A percentile compares a stretch with the other conserved stretches of the same genome.
These are phyloP conservation scores for Sporothrix variecibatus DNA, from an alignment of 2,329 filamentous ascomycete genomes.

Conservation along the genomic window DNA sequence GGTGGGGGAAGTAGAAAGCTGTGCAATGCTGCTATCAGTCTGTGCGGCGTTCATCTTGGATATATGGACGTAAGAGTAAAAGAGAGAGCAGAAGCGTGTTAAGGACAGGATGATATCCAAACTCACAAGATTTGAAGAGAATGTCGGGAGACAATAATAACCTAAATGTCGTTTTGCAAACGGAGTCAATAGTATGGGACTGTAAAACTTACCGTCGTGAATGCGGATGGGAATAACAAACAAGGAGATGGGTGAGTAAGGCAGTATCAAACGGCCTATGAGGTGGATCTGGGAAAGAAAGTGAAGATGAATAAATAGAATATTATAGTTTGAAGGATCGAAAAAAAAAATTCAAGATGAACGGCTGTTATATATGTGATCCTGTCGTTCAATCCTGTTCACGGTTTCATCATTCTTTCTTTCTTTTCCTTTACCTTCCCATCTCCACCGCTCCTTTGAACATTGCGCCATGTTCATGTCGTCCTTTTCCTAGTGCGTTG, in stretches of 20 bases:
- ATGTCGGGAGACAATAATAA: background rate
- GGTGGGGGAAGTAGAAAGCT: background rate
- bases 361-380: background rate
- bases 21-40: background rate
- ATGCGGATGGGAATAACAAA: background rate
- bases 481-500: no score
- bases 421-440: background rate
- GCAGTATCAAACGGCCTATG: constrained; percentile 2
- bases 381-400: background rate
- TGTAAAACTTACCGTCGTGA: background rate
- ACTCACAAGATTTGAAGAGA: background rate
- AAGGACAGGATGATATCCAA: background rate
- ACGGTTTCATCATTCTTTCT: background rate
- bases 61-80: background rate
- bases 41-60: background rate
- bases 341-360: background rate
- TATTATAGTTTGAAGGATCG: background rate
- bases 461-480: background rate
- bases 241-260: background rate
- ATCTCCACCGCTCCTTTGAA: background rate
- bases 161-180: background rate
- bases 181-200: background rate
- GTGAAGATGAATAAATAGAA: background rate
- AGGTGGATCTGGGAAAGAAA: background rate
- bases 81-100: background rate